Base-by-base conservation (phyloP, 1,284 basidiomycete genomes). In the Sporisorium reilianum region DNA sequence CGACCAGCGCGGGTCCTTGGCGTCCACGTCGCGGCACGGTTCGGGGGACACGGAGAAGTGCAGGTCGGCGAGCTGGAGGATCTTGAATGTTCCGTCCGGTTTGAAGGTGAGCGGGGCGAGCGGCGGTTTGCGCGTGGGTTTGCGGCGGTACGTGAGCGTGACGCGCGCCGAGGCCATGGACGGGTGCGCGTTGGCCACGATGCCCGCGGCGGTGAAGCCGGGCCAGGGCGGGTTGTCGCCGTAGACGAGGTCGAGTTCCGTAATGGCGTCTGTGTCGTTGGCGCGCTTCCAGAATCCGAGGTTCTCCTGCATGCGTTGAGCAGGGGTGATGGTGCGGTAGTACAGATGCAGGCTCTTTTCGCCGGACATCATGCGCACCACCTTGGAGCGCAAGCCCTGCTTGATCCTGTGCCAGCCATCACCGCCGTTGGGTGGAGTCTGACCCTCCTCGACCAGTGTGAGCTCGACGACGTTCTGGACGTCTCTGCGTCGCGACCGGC, bases 21-120 rank as follows among this genome's bases (percentile, higher is more conserved):
- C 28, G 40, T 62, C 60, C 11, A 66, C 64, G 40, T 80, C 81
- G 9, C 81, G 71, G 49, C 81, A 83, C 22, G 72, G 58, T 41
- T 80, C 77, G 14, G 78, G 75, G 14, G 62, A 46, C 32, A 80
- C 78, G 32, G 69, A 69, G 46, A 82, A 80, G 60, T 84, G 82
- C 34, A 84, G 53, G 45, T 84, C 82, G 16, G 81, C 79, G 3
- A 84, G 49, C 58, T 84, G 82, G 23, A 84, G 58, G 55, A 84
- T 80, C 56, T 80, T 84, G 55, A 82, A 84, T 9, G 60, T 77
- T 18, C 82, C 82, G 28, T 81, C 75, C 0, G 42, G 18, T 5
- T 53, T 44, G 67, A 84, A 84, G 0, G 16, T 50, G 14, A 76
- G 67, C 2, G 65, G 67, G 0, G 45, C 42, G 10, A 73, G 61